Base-by-base conservation (phyloP, 176 grass and related monocot genomes). In the Elaeis guineensis region DNA sequence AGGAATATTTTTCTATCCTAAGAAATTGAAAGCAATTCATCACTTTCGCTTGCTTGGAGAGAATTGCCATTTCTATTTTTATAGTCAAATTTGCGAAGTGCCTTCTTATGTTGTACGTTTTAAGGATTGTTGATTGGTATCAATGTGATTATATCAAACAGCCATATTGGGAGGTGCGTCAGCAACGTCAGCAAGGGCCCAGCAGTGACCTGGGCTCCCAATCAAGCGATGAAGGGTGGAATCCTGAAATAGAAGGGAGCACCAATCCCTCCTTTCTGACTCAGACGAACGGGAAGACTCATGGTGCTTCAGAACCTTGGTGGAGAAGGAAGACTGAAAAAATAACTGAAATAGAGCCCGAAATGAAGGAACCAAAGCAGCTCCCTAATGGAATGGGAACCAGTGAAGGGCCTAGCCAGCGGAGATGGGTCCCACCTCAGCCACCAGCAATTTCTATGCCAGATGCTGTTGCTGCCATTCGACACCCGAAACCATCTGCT, bases 361-460 rank as follows among this genome's bases (percentile, higher is more conserved):
- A 71, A 69, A 39, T 57, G 51, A 77, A 82, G 6, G 79, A 83
- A 44, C 24, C 25, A 5, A 85, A 63, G 61, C 67, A 73, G 60
- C 75, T 69, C 14, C 30, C 62, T 5, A 70, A 78, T 69, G 17
- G 39, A 0, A 61, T 50, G 1, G 21, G 59, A 7, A 72, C 39
- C 50, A 62, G 76, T 16, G 80, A 69, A n/a, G 50, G 62, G 1
- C 51, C 65, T 0, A 79, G 79, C 54, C 80, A 81, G 71, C 79
- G 74, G 9, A 80, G 59, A 48, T 95, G 90, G 90, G 77, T 84
- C 14, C 80, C 80, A 6, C 90, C 86, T 4, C 92, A 85, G 54
- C 44, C 81, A 48, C 78, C 84, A 1, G 51, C 75, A 0, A 75
- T 85, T 8, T 70, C 61, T 18, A 75, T 89, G 84, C 70, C 87